Evolutionary conservation across 2,329 filamentous ascomycete genomes (phyloP).

Genomic region (Epicoccum sorghinum): DNA sequence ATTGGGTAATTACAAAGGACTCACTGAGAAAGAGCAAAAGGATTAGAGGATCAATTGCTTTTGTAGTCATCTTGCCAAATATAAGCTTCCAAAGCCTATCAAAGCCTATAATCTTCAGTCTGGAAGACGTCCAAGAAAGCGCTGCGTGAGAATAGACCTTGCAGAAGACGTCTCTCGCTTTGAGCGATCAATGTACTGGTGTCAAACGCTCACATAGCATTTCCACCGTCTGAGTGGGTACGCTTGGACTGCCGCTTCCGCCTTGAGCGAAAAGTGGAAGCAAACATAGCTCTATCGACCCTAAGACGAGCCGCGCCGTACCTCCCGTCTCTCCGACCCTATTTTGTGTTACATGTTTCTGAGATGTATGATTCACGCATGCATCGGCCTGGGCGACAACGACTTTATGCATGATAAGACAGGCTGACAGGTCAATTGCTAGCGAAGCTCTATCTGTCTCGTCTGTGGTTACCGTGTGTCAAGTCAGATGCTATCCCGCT

Average conservation of each 20-base stretch:
- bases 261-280: not conserved
- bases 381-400: constrained; percentile 33
- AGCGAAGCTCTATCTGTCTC: constrained; percentile 25
- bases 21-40: too few relatives aligned
- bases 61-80: too few relatives aligned
- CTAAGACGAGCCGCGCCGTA: constrained; percentile 33
- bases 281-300: constrained; percentile 1
- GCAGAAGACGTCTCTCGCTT: not conserved
- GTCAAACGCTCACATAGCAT: not conserved
- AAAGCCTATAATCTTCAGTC: too few relatives aligned
- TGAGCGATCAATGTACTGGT: not conserved
- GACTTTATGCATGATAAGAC: constrained; percentile 24
- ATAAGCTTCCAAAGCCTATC: too few relatives aligned
- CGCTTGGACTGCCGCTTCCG: too few relatives aligned
- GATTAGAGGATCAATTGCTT: too few relatives aligned
- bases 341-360: constrained; percentile 32
- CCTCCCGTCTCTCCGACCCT: constrained; percentile 23
- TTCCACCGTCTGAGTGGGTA: too few relatives aligned
- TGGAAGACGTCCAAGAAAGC: too few relatives aligned
- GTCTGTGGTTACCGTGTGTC: constrained; percentile 27
- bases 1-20: too few relatives aligned
- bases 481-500: constrained; percentile 25
- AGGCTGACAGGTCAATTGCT: constrained; percentile 23
- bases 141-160: too few relatives aligned
- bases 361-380: constrained; percentile 40